These are phyloP conservation scores for Leucocoprinus leucothites DNA, from an alignment of 768 basidiomycete genomes.

Conservation along the genomic window DNA sequence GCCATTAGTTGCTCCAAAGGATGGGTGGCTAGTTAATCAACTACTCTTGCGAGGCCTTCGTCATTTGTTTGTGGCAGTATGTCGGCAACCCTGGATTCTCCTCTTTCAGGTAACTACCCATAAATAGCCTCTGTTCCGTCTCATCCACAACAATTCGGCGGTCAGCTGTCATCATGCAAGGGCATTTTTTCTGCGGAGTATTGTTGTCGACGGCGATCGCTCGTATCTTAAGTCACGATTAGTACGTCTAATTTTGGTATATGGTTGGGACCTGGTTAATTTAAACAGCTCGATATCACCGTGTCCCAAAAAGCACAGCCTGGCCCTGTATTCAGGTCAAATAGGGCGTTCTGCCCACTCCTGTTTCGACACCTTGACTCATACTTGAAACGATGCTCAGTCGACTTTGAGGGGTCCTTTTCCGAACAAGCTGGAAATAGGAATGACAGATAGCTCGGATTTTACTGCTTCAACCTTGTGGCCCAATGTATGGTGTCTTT, in stretches of 20 bases:
- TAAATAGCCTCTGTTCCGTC: too few species aligned
- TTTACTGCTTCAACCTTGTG: constrained; percentile 45
- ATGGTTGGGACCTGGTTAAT: too few species aligned
- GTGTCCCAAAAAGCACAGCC: too few species aligned
- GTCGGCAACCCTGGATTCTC: background rate
- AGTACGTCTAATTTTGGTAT: too few species aligned
- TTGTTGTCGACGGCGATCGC: too few species aligned
- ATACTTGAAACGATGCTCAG: constrained; percentile 37
- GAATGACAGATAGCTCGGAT: constrained; percentile 45
- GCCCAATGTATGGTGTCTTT: constrained; percentile 40
- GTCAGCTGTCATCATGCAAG: too few species aligned
- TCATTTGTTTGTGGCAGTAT: constrained; percentile 4
- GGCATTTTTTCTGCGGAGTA: too few species aligned
- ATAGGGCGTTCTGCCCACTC: background rate
- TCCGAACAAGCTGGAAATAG: constrained; percentile 49
- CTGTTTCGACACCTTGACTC: background rate
- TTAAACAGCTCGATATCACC: too few species aligned
- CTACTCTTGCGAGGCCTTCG: background rate
- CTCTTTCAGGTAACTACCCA: background rate
- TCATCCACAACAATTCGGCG: too few species aligned
- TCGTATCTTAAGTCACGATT: too few species aligned
- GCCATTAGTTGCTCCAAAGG: constrained; percentile 43
- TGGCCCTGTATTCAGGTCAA: too few species aligned
- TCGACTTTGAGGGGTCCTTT: constrained; percentile 56
- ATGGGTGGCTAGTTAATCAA: background rate